Conservation (phyloP, 2,329 filamentous ascomycete genomes). For the Harringtonia lauricola region DNA sequence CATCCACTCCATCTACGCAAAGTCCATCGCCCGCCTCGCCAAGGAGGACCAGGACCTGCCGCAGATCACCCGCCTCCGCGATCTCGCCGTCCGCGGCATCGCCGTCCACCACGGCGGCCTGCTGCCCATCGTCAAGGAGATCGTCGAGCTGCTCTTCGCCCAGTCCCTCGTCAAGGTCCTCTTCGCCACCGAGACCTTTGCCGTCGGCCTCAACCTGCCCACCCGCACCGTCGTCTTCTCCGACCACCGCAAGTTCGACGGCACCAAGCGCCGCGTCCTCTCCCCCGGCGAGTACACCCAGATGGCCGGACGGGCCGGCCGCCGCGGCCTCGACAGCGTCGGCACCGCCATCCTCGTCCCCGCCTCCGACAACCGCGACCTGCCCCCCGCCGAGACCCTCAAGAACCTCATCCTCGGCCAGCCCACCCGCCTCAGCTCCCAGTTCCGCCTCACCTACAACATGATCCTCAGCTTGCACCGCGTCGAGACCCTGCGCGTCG, state of each 20-base stretch:
- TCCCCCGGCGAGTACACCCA: constrained; percentile 95
- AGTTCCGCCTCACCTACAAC: constrained; percentile 96
- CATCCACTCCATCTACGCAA: constrained; percentile 95
- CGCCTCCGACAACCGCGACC: constrained; percentile 69
- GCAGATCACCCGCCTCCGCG: constrained; percentile 79
- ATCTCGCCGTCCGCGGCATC: constrained; percentile 77
- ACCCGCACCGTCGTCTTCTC: constrained; percentile 97
- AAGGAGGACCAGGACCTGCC: constrained; percentile 83
- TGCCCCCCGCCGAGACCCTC: constrained; percentile 72
- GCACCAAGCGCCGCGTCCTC: constrained; percentile 80
- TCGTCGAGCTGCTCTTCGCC: constrained; percentile 93
- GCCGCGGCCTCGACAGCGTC: constrained; percentile 83
- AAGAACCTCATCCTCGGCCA: constrained; percentile 93
- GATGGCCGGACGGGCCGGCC: constrained; percentile 91
- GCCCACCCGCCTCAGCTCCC: constrained; percentile 87
- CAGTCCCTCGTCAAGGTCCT: constrained; percentile 92
- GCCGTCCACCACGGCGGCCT: constrained; percentile 94
- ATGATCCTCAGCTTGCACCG: constrained; percentile 96
- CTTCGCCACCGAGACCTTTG: constrained; percentile 96
- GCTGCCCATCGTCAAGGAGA: constrained; percentile 91
- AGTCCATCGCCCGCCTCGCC: constrained; percentile 82
- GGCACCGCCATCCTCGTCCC: constrained; percentile 92
- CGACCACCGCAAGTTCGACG: constrained; percentile 92
- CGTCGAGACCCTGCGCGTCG: constrained; percentile 94
- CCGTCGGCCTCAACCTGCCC: constrained; percentile 93